Evolutionary conservation across 2,329 filamentous ascomycete genomes (phyloP), one percentile per base, ranked within the genome.

Genomic region (Paraphaeosphaeria minitans): DNA sequence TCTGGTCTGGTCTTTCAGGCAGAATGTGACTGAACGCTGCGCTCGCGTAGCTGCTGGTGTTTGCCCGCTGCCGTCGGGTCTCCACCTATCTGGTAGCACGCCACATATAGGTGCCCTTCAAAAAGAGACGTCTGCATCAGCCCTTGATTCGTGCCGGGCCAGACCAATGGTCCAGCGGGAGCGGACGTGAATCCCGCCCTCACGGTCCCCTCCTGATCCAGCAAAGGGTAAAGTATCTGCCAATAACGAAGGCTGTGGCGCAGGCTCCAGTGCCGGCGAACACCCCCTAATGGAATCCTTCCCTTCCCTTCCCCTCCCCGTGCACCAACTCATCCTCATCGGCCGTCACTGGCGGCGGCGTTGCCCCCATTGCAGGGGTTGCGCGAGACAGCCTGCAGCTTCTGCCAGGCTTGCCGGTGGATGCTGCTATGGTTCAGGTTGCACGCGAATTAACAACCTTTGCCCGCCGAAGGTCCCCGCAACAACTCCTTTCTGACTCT

Each of bases 321-420:
- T 45, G 42, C 56, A 21, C 56, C 52, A 51, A 55, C 56, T 24
- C 50, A 55, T 31, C 56, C 45, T 35, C 46, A 24, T 52, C 52
- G 56, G 7, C 50, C 46, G 43, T 45, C 52, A 21, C 39, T 55
- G 39, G 47, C 46, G 46, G 49, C 46, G 51, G 45, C 57, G 43
- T 50, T 53, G 60, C 57, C 60, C 57, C 57, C 51, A 60, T 45
- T 58, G 54, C 60, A 60, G 61, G 61, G 61, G 55, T 51, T 39
- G 37, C 43, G 58, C 58, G 49, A 58, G 55, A 60, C 58, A 50
- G 60, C 52, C 55, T 60, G 61, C 61, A 60, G 31, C 39, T 42
- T 52, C 35, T 46, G 51, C 29, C 43, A 39, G 51, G 51, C 31
- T 57, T 33, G 54, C 43, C 27, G 33, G 54, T 43, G 29, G 46